phyloP scores from a whole-genome alignment of 2,329 filamentous ascomycete species.

The Aspergillus caelatus region DNA sequence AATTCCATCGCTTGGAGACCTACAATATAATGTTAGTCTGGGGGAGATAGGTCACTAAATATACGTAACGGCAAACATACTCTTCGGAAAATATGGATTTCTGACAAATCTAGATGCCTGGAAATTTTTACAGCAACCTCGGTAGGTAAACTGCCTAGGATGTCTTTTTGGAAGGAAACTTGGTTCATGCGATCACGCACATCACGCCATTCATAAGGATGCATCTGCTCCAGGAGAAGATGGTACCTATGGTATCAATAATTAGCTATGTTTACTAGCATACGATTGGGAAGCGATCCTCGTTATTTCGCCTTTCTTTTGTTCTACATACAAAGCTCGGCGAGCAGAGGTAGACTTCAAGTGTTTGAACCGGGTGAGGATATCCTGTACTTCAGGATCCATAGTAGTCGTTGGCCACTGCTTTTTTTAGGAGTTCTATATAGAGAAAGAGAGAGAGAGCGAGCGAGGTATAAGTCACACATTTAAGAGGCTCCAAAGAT shows the following conservation, averaged over 20 bases:
- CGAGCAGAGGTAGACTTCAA: slow-evolving; percentile 5
- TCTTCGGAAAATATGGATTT: slow-evolving; percentile 32
- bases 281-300: not conserved
- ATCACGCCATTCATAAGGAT: slow-evolving; percentile 35
- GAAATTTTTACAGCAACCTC: slow-evolving; percentile 36
- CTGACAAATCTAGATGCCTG: slow-evolving; percentile 28
- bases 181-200: slow-evolving; percentile 24
- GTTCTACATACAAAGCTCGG: slow-evolving; percentile 10
- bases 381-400: slow-evolving; percentile 4
- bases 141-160: slow-evolving; percentile 35
- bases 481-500: not conserved
- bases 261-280: not conserved
- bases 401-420: not conserved
- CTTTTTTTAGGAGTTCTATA: not conserved
- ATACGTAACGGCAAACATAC: slow-evolving; percentile 21
- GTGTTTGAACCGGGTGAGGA: slow-evolving; percentile 8
- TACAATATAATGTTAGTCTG: slow-evolving; percentile 13
- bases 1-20: slow-evolving; percentile 39
- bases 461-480: not conserved
- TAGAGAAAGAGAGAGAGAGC: not conserved
- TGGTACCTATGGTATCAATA: slow-evolving; percentile 25
- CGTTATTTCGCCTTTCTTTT: not conserved
- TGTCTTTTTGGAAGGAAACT: slow-evolving; percentile 34
- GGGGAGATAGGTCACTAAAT: not conserved
- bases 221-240: slow-evolving; percentile 31